Conservation (phyloP, 2,329 filamentous ascomycete genomes). For the Colletotrichum navitas region DNA sequence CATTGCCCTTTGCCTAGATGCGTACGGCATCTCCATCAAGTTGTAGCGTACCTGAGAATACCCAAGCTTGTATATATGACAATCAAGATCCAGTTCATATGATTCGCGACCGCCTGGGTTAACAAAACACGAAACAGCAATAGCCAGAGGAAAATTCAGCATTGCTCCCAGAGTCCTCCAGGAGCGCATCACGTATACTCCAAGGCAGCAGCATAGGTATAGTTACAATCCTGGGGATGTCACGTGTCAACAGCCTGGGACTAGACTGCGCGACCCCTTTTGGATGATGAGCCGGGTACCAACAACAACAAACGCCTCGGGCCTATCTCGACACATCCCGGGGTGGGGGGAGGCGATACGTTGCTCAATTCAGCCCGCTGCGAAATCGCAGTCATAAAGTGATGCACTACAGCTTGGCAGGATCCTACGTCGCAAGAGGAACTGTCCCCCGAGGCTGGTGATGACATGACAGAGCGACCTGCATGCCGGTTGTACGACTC, state of each 20-base stretch:
- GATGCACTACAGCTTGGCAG: background rate
- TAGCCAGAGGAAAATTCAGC: background rate
- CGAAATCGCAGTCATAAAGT: background rate
- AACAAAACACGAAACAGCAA: background rate
- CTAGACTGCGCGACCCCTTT: background rate
- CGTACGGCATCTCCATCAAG: constrained; percentile 77
- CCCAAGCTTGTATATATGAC: constrained; percentile 14
- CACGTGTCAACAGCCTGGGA: background rate
- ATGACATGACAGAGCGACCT: background rate
- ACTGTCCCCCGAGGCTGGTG: background rate
- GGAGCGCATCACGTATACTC: background rate
- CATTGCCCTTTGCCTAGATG: constrained; percentile 76
- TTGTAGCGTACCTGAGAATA: constrained; percentile 59
- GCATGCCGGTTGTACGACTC: constrained; percentile 4
- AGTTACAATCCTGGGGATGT: no score
- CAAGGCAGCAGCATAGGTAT: background rate
- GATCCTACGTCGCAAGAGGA: background rate
- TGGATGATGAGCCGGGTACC: background rate
- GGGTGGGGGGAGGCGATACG: background rate
- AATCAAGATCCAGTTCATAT: background rate
- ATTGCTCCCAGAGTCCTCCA: background rate
- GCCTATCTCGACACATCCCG: background rate
- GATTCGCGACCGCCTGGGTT: background rate
- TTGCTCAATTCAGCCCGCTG: background rate
- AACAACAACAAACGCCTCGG: background rate